Conservation (phyloP, 1,284 basidiomycete species). For the Flammula alnicola region DNA sequence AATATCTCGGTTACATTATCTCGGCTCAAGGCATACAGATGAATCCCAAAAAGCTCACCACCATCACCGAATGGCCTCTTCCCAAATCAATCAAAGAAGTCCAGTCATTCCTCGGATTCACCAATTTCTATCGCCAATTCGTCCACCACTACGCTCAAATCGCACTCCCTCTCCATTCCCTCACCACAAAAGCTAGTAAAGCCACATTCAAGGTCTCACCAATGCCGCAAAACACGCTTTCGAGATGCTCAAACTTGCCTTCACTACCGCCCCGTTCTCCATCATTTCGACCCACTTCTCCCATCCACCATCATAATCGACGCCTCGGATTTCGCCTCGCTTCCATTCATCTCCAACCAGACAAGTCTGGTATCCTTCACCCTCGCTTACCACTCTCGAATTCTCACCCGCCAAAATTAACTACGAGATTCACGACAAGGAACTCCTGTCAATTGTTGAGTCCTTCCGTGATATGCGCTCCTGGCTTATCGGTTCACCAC, state of each 20-base stretch:
- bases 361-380: constrained; percentile 30
- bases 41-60: constrained; percentile 42
- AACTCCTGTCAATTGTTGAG: constrained; percentile 41
- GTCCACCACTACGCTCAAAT: constrained; percentile 36
- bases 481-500: constrained; percentile 31
- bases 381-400: constrained; percentile 38
- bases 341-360: constrained; percentile 35
- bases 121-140: constrained; percentile 43
- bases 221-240: constrained; percentile 29
- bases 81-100: constrained; percentile 27
- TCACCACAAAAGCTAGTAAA: constrained; percentile 25
- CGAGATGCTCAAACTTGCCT: constrained; percentile 33
- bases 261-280: constrained; percentile 40
- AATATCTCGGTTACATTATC: constrained; percentile 50
- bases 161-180: constrained; percentile 22
- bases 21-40: constrained; percentile 36
- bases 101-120: constrained; percentile 35
- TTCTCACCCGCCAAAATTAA: constrained; percentile 38
- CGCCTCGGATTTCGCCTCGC: constrained; percentile 39
- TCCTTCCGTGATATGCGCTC: constrained; percentile 35
- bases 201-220: constrained; percentile 11
- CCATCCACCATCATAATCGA: constrained; percentile 38
- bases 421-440: constrained; percentile 43
- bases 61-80: constrained; percentile 27
- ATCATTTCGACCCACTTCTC: constrained; percentile 39